Conservation (phyloP, 768 basidiomycete genomes). For the Leccinum subgranulosum region DNA sequence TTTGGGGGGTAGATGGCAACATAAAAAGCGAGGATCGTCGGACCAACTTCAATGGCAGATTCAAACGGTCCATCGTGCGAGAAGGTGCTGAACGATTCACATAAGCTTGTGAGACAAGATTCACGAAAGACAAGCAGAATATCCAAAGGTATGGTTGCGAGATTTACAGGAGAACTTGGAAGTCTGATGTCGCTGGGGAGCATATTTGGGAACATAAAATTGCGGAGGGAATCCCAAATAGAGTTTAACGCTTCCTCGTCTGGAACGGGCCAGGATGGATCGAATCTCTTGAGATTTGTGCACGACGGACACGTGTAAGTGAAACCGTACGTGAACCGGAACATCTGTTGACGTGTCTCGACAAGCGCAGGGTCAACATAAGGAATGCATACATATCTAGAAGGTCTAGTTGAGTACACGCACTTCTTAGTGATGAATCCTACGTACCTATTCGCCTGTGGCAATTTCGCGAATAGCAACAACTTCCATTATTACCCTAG, state of each 20-base stretch:
- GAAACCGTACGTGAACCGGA: conserved; percentile 66
- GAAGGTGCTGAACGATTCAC: conserved; percentile 62
- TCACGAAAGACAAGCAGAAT: conserved; percentile 51
- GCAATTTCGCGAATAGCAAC: conserved; percentile 57
- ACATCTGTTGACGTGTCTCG: conserved; percentile 55
- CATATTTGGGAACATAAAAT: conserved; percentile 36
- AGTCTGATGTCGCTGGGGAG: conserved; percentile 22
- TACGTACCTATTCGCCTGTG: conserved; percentile 60
- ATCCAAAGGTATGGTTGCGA: conserved; percentile 35
- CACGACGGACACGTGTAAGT: conserved; percentile 62
- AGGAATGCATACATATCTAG: conserved; percentile 70
- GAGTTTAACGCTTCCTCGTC: conserved; percentile 15
- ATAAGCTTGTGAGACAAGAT: conserved; percentile 52
- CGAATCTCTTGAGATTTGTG: conserved; percentile 37
- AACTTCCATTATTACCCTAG: conserved; percentile 58
- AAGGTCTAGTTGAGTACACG: not conserved
- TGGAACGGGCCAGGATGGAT: conserved; percentile 38
- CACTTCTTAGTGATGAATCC: not conserved
- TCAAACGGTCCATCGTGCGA: conserved; percentile 64
- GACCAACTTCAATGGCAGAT: conserved; percentile 51
- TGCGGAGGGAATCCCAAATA: conserved; percentile 34
- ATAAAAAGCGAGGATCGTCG: conserved; percentile 63
- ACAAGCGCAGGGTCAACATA: conserved; percentile 77
- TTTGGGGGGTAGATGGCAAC: conserved; percentile 66
- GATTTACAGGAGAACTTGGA: conserved; percentile 24